Evolutionary conservation across 768 basidiomycete genomes (phyloP).

Genomic region (Phaeolepiota aurea): DNA sequence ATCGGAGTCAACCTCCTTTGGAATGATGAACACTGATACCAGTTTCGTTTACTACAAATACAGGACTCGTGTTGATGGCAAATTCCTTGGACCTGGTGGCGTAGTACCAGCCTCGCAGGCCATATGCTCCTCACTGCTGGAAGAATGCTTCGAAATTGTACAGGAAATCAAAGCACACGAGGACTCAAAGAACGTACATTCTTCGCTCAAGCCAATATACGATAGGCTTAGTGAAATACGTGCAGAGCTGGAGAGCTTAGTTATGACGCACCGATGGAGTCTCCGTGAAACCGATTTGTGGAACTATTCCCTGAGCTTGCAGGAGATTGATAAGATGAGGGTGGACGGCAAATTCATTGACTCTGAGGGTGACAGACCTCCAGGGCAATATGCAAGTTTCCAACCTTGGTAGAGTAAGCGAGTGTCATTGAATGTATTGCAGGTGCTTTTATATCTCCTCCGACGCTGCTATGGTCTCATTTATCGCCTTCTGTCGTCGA

Average conservation of each 20-base stretch:
- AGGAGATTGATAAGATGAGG: slow-evolving; percentile 96
- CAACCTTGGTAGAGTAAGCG: too few relatives aligned
- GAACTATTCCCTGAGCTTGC: slow-evolving; percentile 88
- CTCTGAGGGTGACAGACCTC: slow-evolving; percentile 81
- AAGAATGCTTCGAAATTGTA: slow-evolving; percentile 92
- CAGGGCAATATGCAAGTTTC: slow-evolving; percentile 84
- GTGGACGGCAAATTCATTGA: slow-evolving; percentile 97
- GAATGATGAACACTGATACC: slow-evolving; percentile 8
- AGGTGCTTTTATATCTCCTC: slow-evolving; percentile 91
- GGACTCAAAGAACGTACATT: slow-evolving; percentile 80
- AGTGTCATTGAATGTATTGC: too few relatives aligned
- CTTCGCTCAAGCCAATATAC: slow-evolving; percentile 84
- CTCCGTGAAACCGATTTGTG: slow-evolving; percentile 89
- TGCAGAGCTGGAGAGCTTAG: slow-evolving; percentile 82
- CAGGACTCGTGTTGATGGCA: slow-evolving; percentile 91
- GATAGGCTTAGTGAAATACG: slow-evolving; percentile 85
- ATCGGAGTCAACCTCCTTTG: slow-evolving; percentile 11
- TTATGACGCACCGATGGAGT: slow-evolving; percentile 95
- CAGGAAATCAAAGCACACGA: slow-evolving; percentile 95
- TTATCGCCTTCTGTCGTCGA: slow-evolving; percentile 86
- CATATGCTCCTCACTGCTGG: slow-evolving; percentile 82
- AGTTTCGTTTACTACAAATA: slow-evolving; percentile 2
- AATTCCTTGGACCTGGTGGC: slow-evolving; percentile 88
- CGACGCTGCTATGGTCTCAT: slow-evolving; percentile 95
- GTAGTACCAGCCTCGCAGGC: slow-evolving; percentile 89